Percentiles rank a stretch among this genome's conserved stretches.
Conservation (phyloP, 352 stramenopile species). For the Globisporangium paddicum region DNA sequence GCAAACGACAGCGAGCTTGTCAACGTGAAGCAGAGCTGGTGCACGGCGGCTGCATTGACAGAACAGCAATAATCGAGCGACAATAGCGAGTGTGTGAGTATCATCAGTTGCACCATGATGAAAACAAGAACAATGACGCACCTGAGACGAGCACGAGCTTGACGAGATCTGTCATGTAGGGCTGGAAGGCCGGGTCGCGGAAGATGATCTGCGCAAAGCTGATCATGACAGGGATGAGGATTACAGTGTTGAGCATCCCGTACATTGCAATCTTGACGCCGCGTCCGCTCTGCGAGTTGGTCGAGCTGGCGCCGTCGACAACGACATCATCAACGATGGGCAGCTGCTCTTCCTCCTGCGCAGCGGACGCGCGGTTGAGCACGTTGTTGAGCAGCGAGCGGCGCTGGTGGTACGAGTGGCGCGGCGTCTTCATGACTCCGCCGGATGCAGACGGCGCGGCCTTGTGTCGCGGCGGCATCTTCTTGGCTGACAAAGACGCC, state of each 20-base stretch:
- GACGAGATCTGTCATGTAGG: conserved; percentile 88
- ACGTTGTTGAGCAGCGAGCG: conserved; percentile 9
- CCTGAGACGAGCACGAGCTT: conserved; percentile 92
- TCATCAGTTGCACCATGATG: background rate
- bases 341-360: conserved; percentile 11
- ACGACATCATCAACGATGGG: conserved; percentile 1
- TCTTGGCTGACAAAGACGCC: background rate
- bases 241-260: conserved; percentile 93
- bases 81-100: background rate
- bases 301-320: background rate
- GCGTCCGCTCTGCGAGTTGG: conserved; percentile 16
- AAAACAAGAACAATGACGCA: background rate
- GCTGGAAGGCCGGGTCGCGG: conserved; percentile 87
- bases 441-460: background rate
- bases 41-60: conserved; percentile 40
- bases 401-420: conserved; percentile 45
- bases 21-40: conserved; percentile 82
- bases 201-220: conserved; percentile 97
- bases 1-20: conserved; percentile 95
- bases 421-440: conserved; percentile 36
- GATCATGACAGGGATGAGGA: conserved; percentile 89
- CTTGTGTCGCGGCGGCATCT: conserved; percentile 11
- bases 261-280: conserved; percentile 74
- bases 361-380: conserved; percentile 1
- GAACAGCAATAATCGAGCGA: background rate